These are phyloP conservation scores for Xylaria sp. DNA, from an alignment of 2,329 filamentous ascomycete species.

Conservation along the genomic window DNA sequence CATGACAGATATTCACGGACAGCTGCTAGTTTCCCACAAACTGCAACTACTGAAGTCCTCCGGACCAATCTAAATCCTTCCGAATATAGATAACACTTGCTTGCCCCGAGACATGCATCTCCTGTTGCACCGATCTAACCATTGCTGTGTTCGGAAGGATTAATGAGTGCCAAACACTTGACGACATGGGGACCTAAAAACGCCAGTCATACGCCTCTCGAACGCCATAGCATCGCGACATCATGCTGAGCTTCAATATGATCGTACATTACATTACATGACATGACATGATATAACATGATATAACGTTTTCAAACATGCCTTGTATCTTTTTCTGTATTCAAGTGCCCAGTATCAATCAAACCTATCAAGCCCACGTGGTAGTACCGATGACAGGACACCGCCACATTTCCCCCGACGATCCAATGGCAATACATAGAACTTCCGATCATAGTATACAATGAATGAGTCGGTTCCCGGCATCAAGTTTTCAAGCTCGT, in stretches of 20 bases:
- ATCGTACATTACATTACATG: background rate
- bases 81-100: conserved; percentile 22
- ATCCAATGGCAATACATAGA: conserved; percentile 18
- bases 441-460: conserved; percentile 21
- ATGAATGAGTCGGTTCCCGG: conserved; percentile 2
- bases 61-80: conserved; percentile 17
- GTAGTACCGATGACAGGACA: conserved; percentile 15
- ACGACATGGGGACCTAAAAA: conserved; percentile 2
- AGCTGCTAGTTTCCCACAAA: background rate
- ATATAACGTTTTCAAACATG: conserved; percentile 9
- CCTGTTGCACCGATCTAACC: conserved; percentile 20
- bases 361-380: conserved; percentile 25
- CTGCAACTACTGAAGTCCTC: conserved; percentile 5
- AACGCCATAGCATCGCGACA: conserved; percentile 17
- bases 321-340: background rate
- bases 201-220: conserved; percentile 11
- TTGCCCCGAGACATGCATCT: conserved; percentile 32
- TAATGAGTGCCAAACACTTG: background rate
- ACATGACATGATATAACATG: background rate
- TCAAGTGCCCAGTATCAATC: conserved; percentile 19
- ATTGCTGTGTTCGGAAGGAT: conserved; percentile 2
- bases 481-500: background rate
- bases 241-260: conserved; percentile 7
- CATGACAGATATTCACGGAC: background rate
- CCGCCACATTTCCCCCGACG: conserved; percentile 6